Base-by-base conservation (phyloP, 129 eudicot species). In the Arctium minus region DNA sequence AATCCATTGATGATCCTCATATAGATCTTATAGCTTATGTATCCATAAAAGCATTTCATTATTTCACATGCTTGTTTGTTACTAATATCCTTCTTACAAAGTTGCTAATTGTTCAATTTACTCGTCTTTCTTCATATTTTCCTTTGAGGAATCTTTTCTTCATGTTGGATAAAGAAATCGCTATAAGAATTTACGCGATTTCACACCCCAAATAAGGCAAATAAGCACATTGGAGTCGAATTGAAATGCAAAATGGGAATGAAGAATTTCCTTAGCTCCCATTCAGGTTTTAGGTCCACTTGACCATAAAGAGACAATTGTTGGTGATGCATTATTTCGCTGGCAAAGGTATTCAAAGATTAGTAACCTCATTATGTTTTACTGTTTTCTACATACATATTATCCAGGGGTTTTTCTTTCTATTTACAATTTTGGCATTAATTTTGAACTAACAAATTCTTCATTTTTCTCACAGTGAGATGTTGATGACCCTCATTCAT, bases 1-100 rank as follows among this genome's bases (percentile, higher is more conserved):
- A 93, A 91, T 97, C 96, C 17, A 88, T 89, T 50, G 98, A 93
- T 84, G 98, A 93, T 83, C 97, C 91, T 74, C 92, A 89, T 82
- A 93, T 91, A 1, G 97, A 89, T 87, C 82, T 91, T 73, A 82
- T 87, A 76, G 98, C 98, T 62, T 84, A 92, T 87, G 97, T 93
- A 93, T 91, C 98, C 93, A 9, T 75, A 1, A 33, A 62, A 60
- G 35, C 73, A 62, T 33, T 77, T 10, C 73, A n/a, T 77, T 77
- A 60, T 60, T 77, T 77, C 70, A 6, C 33, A 48, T 76, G 17
- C 39, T 2, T 76, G 18, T 76, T 53, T 76, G 70, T 76, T 76
- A 13, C 2, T 75, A 32, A 42, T 42, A 42, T 53, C 30, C 33
- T 30, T 7, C 44, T 2, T 50, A 6, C 18, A 53, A 53, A 1